A percentile compares a stretch with the other conserved stretches of the same genome.
Evolutionary conservation across 345 rosid species (phyloP).

Genomic region (Hibiscus syriacus): DNA sequence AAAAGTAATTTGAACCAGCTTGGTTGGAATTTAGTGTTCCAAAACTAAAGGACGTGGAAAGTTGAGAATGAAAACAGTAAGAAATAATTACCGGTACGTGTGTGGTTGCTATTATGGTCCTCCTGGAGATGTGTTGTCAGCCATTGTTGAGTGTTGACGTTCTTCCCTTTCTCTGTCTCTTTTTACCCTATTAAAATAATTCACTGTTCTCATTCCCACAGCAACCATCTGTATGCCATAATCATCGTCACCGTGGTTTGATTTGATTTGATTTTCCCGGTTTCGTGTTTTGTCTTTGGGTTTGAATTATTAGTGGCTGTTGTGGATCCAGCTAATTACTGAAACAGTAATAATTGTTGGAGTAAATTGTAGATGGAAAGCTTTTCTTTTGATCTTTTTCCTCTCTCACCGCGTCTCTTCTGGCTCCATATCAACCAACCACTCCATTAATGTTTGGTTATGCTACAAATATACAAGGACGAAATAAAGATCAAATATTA

Average conservation of each 20-base stretch:
- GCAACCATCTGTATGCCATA: neutral
- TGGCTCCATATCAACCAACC: too few species aligned
- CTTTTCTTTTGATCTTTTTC: too few species aligned
- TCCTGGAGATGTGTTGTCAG: neutral
- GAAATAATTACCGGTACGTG: too few species aligned
- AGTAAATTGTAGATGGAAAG: too few species aligned
- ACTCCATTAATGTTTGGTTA: too few species aligned
- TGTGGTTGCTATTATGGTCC: neutral
- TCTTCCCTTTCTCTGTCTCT: too few species aligned
- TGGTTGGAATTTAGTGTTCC: neutral
- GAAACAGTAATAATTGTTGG: neutral
- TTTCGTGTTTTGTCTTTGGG: neutral
- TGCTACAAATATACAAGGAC: too few species aligned
- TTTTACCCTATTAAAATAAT: too few species aligned
- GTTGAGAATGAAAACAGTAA: too few species aligned
- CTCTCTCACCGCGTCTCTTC: too few species aligned
- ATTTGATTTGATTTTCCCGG: neutral
- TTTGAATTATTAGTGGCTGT: neutral
- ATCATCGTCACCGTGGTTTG: neutral
- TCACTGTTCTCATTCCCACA: neutral
- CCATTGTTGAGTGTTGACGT: too few species aligned
- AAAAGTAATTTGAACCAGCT: neutral
- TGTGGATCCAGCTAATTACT: neutral
- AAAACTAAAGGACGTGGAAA: neutral
- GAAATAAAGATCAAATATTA: too few species aligned